Conservation (phyloP, 768 basidiomycete species). For the Panaeolus papilionaceus region DNA sequence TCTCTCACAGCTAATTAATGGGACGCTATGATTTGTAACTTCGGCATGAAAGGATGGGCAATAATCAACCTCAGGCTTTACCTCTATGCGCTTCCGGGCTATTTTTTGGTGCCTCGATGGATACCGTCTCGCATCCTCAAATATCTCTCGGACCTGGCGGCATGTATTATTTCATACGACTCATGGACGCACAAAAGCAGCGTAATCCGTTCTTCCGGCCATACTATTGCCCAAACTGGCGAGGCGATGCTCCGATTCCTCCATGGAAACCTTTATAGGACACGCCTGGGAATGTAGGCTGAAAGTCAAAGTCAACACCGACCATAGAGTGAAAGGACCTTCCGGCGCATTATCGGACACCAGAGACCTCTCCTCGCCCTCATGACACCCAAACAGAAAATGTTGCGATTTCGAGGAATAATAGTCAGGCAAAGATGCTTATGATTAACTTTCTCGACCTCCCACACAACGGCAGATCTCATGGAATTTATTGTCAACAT, state of each 20-base stretch:
- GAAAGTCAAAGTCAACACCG: not conserved
- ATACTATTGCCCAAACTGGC: constrained; percentile 8
- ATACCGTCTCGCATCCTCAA: not conserved
- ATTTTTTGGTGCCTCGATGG: constrained; percentile 1
- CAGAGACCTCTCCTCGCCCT: not conserved
- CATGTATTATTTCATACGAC: not conserved
- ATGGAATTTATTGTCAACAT: not conserved
- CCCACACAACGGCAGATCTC: constrained; percentile 9
- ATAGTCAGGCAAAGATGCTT: not conserved
- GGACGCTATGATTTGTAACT: not conserved
- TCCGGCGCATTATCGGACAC: not conserved
- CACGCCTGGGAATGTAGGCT: not conserved
- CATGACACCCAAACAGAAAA: not conserved
- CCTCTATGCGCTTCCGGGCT: not conserved
- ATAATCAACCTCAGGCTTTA: not conserved
- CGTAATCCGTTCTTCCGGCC: constrained; percentile 8
- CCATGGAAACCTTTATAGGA: constrained; percentile 5
- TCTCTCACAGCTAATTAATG: constrained; percentile 8
- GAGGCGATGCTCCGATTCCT: constrained; percentile 14
- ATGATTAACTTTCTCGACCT: constrained; percentile 9
- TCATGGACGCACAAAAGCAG: not conserved
- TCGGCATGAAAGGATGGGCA: not conserved
- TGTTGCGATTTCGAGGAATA: not conserved
- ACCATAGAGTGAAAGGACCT: not conserved
- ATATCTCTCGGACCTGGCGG: not conserved